Conservation (phyloP, 768 basidiomycete species). For the Trametopsis cervina region DNA sequence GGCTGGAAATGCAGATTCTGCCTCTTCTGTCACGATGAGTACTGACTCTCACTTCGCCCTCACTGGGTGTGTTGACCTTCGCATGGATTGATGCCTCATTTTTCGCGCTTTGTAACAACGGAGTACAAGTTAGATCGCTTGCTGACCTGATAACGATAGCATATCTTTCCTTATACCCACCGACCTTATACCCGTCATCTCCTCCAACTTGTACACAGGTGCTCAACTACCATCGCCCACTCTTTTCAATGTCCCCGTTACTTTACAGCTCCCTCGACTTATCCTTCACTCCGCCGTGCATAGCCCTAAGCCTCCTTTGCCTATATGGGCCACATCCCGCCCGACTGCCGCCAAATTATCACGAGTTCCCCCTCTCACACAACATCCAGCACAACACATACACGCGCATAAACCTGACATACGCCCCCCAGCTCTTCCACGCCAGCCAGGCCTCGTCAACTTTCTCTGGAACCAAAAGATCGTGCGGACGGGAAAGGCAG, state of each 20-base stretch:
- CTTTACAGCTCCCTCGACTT: conserved; percentile 27
- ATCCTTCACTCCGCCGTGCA: not conserved
- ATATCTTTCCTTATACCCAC: conserved; percentile 52
- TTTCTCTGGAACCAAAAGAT: conserved; percentile 11
- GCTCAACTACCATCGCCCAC: conserved; percentile 14
- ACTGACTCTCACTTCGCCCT: too few species aligned
- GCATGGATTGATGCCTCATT: too few species aligned
- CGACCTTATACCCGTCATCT: conserved; percentile 38
- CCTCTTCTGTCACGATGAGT: too few species aligned
- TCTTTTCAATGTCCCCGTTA: conserved; percentile 29
- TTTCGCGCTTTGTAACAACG: too few species aligned
- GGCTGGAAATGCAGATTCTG: too few species aligned
- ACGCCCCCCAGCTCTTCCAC: not conserved
- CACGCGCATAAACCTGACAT: not conserved
- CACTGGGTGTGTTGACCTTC: too few species aligned
- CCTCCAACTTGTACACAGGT: conserved; percentile 25
- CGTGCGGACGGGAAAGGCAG: conserved; percentile 1
- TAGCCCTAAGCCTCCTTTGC: not conserved
- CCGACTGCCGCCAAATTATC: not conserved
- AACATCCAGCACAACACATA: not conserved
- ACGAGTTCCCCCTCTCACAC: not conserved
- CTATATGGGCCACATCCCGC: not conserved
- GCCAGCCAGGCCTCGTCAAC: conserved; percentile 6
- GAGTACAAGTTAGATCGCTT: too few species aligned
- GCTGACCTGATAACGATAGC: too few species aligned